Conservation (phyloP, 2,329 filamentous ascomycete genomes). For the Mariannaea elegans region DNA sequence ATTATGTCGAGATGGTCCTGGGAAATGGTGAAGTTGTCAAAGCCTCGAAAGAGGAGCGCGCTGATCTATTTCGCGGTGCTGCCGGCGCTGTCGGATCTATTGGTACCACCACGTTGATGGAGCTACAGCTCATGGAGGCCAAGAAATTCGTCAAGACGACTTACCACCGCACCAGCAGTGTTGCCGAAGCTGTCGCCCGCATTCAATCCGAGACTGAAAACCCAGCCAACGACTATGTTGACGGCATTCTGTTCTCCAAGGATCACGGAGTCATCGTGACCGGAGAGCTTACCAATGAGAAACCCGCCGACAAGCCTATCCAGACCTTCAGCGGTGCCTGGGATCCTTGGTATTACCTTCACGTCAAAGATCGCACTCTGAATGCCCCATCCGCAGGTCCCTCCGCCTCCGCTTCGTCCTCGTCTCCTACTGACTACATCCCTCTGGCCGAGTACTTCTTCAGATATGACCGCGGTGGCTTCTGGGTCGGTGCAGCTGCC, state of each 20-base stretch:
- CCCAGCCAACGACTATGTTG: conserved; percentile 61
- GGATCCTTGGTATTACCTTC: conserved; percentile 74
- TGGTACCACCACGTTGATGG: conserved; percentile 68
- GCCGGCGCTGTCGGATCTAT: conserved; percentile 68
- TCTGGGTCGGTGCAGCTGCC: conserved; percentile 70
- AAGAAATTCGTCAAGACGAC: conserved; percentile 64
- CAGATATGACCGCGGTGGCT: conserved; percentile 70
- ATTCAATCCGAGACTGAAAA: conserved; percentile 42
- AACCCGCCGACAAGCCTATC: not conserved
- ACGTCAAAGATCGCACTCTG: conserved; percentile 54
- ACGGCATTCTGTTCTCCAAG: conserved; percentile 65
- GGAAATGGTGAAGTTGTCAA: conserved; percentile 63
- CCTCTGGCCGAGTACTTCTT: conserved; percentile 62
- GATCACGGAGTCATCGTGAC: conserved; percentile 62
- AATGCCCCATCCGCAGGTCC: conserved; percentile 27
- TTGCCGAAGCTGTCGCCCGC: conserved; percentile 54
- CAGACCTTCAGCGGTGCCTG: conserved; percentile 59
- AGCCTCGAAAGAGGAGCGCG: conserved; percentile 55
- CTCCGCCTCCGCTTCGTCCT: conserved; percentile 33
- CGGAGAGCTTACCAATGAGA: conserved; percentile 52
- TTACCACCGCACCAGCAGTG: conserved; percentile 57
- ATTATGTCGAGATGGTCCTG: conserved; percentile 71
- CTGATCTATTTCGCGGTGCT: conserved; percentile 67
- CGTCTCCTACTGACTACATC: conserved; percentile 31
- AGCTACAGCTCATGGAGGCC: conserved; percentile 64